phyloP scores from a whole-genome alignment of 495 filamentous ascomycete genomes.

The Penicillium ochrochloron region DNA sequence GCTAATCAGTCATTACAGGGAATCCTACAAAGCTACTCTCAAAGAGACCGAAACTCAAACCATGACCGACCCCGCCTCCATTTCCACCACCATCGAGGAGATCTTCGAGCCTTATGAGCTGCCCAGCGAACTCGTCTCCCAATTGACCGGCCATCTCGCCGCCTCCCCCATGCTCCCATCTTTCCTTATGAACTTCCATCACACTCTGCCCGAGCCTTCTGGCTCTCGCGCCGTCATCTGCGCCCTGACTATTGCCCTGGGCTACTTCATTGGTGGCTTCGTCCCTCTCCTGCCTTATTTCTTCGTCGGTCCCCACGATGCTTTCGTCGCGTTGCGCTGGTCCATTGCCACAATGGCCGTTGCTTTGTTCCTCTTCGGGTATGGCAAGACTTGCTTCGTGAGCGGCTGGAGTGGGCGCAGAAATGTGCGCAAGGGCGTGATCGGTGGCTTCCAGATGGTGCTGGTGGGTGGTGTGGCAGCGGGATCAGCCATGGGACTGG shows the following conservation, averaged over 20 bases:
- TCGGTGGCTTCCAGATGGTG: slow-evolving; percentile 67
- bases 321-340: slow-evolving; percentile 65
- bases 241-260: slow-evolving; percentile 66
- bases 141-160: slow-evolving; percentile 53
- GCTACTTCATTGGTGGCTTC: slow-evolving; percentile 76
- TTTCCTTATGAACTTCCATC: slow-evolving; percentile 64
- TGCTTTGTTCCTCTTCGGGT: slow-evolving; percentile 75
- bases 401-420: slow-evolving; percentile 41
- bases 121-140: slow-evolving; percentile 48
- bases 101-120: slow-evolving; percentile 62
- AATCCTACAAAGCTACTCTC: slow-evolving; percentile 57
- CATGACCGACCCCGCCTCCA: slow-evolving; percentile 40
- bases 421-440: slow-evolving; percentile 46
- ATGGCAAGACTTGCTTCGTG: slow-evolving; percentile 66
- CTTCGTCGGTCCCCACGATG: slow-evolving; percentile 60
- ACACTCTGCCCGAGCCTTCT: slow-evolving; percentile 56
- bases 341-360: slow-evolving; percentile 72
- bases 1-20: slow-evolving; percentile 32
- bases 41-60: slow-evolving; percentile 50
- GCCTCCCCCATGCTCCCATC: slow-evolving; percentile 52
- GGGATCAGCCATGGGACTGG: slow-evolving; percentile 66
- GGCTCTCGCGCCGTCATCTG: slow-evolving; percentile 60
- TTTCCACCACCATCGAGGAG: slow-evolving; percentile 47
- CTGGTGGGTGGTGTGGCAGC: slow-evolving; percentile 68
- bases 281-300: slow-evolving; percentile 79